Conservation (phyloP, 2,329 filamentous ascomycete species). For the Truncatella angustata region DNA sequence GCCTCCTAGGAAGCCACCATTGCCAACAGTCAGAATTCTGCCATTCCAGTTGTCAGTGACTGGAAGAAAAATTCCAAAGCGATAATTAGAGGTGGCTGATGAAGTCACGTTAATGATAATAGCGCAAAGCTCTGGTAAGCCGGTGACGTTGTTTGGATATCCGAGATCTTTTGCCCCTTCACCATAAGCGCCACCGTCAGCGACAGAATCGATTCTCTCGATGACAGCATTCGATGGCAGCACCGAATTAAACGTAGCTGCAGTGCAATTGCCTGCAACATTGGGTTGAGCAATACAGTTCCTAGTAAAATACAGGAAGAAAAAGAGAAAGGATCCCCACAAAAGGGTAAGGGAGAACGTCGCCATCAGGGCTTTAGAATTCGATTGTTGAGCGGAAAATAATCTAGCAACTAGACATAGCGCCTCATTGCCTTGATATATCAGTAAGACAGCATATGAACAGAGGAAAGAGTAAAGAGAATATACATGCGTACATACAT, state of each 20-base stretch:
- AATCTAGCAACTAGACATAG: too few species aligned
- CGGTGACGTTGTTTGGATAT: conserved; percentile 23
- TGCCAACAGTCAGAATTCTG: conserved; percentile 23
- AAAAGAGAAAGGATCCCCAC: not conserved
- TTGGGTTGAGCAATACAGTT: not conserved
- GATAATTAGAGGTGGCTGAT: conserved; percentile 21
- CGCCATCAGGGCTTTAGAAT: not conserved
- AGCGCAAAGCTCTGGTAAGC: conserved; percentile 23
- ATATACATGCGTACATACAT: too few species aligned
- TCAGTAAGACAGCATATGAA: too few species aligned
- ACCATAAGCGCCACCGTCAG: conserved; percentile 2
- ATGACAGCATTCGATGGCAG: conserved; percentile 5
- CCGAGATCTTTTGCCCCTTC: conserved; percentile 17
- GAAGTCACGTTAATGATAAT: conserved; percentile 23
- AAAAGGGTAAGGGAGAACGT: conserved; percentile 2
- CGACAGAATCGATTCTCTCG: conserved; percentile 3
- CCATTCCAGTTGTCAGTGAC: conserved; percentile 24
- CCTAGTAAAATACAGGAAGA: not conserved
- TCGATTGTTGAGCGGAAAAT: not conserved
- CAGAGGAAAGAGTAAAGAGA: too few species aligned
- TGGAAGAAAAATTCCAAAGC: conserved; percentile 28
- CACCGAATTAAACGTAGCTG: not conserved
- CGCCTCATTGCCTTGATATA: too few species aligned
- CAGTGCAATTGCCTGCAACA: not conserved
- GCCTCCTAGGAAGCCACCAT: conserved; percentile 25